Conservation (phyloP, 306 rosid genomes). For the Vigna unguiculata region DNA sequence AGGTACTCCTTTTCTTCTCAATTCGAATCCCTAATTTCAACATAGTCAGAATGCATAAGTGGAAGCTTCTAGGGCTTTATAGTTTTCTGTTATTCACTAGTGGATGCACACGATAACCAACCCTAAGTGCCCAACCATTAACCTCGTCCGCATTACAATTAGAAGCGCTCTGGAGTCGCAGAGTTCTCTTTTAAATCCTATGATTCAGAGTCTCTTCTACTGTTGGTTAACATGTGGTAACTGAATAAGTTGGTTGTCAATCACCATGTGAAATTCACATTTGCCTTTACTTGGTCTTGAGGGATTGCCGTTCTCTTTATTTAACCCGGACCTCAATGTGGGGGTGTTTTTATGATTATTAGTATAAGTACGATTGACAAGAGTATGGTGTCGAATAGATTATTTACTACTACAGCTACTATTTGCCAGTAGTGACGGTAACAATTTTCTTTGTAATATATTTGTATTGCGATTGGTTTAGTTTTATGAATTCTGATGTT, state of each 20-base stretch:
- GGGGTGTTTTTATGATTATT: neutral
- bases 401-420: neutral
- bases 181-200: neutral
- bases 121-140: neutral
- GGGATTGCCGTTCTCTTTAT: neutral
- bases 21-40: conserved; percentile 33
- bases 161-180: neutral
- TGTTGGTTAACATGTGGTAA: neutral
- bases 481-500: conserved; percentile 19
- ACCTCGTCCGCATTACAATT: conserved; percentile 6
- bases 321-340: conserved; percentile 10
- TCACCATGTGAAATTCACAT: neutral
- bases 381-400: conserved; percentile 31
- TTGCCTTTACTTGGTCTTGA: conserved; percentile 16
- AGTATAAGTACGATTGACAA: neutral
- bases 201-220: neutral
- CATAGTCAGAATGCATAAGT: neutral
- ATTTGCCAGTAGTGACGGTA: neutral
- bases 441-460: conserved; percentile 14
- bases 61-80: conserved; percentile 9
- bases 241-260: conserved; percentile 9
- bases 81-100: neutral
- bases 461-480: neutral
- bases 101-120: neutral
- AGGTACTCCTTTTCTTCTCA: conserved; percentile 53